Conservation (phyloP, 768 basidiomycete species). For the Boletus rubescentipes region DNA sequence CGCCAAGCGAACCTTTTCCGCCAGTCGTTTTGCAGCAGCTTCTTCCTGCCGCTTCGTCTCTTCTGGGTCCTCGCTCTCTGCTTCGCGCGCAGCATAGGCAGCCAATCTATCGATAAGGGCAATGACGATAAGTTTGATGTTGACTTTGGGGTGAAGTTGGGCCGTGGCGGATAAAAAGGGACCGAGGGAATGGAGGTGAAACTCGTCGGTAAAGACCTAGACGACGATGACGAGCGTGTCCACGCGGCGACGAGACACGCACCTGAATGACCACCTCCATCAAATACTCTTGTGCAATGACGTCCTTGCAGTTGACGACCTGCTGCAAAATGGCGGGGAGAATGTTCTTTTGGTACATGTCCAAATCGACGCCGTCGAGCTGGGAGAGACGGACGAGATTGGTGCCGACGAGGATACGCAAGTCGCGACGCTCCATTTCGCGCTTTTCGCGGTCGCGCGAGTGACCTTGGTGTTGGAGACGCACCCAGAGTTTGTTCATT, state of each 20-base stretch:
- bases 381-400: constrained; percentile 95
- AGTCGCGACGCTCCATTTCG: constrained; percentile 91
- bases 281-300: constrained; percentile 97
- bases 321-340: constrained; percentile 94
- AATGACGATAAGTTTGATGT: constrained; percentile 98
- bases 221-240: not conserved
- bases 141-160: constrained; percentile 95
- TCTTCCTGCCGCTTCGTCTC: constrained; percentile 93
- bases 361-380: constrained; percentile 93
- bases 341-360: constrained; percentile 83
- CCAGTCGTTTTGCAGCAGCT: constrained; percentile 83
- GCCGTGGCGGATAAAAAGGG: constrained; percentile 96
- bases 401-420: constrained; percentile 95
- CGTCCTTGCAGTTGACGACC: constrained; percentile 97
- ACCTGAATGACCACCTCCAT: constrained; percentile 99
- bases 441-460: constrained; percentile 97
- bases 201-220: constrained; percentile 97
- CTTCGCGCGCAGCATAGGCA: constrained; percentile 94
- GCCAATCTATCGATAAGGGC: constrained; percentile 95
- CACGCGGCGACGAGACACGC: constrained; percentile 13
- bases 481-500: constrained; percentile 99
- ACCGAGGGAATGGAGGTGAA: constrained; percentile 93
- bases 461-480: constrained; percentile 96
- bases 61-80: constrained; percentile 94
- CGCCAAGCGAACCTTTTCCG: constrained; percentile 79